Conservation (phyloP, 805 yeast species). For the Yarrowia keelungensis region DNA sequence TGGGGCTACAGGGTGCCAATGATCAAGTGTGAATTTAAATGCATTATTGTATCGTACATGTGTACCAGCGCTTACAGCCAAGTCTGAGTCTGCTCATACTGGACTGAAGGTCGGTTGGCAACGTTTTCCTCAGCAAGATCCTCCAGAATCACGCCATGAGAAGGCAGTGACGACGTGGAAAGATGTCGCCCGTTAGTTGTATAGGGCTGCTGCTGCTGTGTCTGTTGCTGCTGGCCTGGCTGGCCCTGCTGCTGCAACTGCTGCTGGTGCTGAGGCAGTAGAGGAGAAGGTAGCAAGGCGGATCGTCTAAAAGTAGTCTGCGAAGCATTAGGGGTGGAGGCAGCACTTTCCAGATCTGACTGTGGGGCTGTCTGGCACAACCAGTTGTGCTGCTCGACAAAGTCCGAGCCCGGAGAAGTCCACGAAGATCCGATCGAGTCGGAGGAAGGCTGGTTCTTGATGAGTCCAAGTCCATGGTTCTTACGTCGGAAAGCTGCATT, state of each 20-base stretch:
- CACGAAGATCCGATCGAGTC: slow-evolving; percentile 45
- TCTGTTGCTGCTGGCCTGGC: slow-evolving; percentile 1
- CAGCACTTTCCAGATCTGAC: slow-evolving; percentile 12
- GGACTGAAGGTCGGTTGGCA: slow-evolving; percentile 1
- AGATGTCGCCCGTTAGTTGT: slow-evolving; percentile 15
- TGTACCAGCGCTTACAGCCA: slow-evolving; percentile 1
- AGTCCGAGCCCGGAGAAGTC: slow-evolving; percentile 43
- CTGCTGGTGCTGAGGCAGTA: slow-evolving; percentile 18
- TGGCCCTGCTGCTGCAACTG: slow-evolving; percentile 4
- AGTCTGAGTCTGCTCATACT: slow-evolving; percentile 1
- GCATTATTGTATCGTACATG: slow-evolving; percentile 16
- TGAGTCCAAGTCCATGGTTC: slow-evolving; percentile 29
- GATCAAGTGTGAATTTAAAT: not conserved
- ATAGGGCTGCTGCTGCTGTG: slow-evolving; percentile 8
- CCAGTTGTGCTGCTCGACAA: slow-evolving; percentile 47
- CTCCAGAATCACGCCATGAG: slow-evolving; percentile 38
- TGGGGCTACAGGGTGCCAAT: not conserved
- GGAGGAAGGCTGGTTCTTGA: slow-evolving; percentile 40
- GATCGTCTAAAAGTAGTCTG: slow-evolving; percentile 39
- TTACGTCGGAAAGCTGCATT: slow-evolving; percentile 8
- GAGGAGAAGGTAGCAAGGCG: slow-evolving; percentile 42
- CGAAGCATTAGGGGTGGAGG: slow-evolving; percentile 25
- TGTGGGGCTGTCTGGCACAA: slow-evolving; percentile 40
- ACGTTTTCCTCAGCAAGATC: slow-evolving; percentile 40
- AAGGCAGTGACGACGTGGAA: slow-evolving; percentile 32